Percentiles rank a stretch among this genome's conserved stretches.
phyloP scores from a whole-genome alignment of 2,329 filamentous ascomycete species.

The Colletotrichum chrysophilum region DNA sequence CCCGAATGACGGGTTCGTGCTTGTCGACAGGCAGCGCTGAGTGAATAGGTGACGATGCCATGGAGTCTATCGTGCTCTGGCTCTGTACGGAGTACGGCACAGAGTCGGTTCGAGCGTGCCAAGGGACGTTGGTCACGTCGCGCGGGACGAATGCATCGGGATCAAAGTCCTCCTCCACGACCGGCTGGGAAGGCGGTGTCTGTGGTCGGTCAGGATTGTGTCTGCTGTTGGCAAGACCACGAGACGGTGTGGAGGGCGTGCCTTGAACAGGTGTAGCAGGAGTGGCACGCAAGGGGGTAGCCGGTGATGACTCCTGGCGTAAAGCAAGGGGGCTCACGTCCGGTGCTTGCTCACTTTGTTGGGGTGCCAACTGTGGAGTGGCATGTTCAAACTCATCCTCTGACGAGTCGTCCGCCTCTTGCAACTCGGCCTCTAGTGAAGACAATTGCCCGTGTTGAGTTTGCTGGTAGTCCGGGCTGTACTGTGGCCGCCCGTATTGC shows the following conservation, averaged over 20 bases:
- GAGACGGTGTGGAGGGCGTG: constrained; percentile 1
- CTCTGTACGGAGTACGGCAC: constrained; percentile 39
- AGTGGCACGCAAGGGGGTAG: background rate
- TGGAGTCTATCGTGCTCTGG: constrained; percentile 38
- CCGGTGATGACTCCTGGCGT: constrained; percentile 14
- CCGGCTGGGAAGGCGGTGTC: constrained; percentile 17
- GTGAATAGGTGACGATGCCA: constrained; percentile 34
- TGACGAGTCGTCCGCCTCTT: background rate
- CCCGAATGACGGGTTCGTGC: constrained; percentile 36
- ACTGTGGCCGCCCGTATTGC: background rate
- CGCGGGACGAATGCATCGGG: constrained; percentile 27
- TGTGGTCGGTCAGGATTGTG: constrained; percentile 28
- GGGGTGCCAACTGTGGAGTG: constrained; percentile 21
- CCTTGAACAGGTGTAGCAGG: constrained; percentile 20
- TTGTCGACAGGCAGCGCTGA: constrained; percentile 27
- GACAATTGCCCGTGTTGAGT: background rate
- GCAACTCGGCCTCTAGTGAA: background rate
- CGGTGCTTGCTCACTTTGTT: constrained; percentile 10
- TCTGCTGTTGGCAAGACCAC: constrained; percentile 32
- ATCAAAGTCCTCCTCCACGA: constrained; percentile 11
- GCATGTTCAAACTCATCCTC: constrained; percentile 1
- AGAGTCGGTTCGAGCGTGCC: constrained; percentile 34
- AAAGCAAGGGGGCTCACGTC: constrained; percentile 24
- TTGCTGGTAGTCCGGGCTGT: background rate
- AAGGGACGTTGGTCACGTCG: constrained; percentile 36